A percentile compares a stretch with the other conserved stretches of the same genome.
Conservation (phyloP, 2,329 filamentous ascomycete species). For the Fusarium sulawesiense region DNA sequence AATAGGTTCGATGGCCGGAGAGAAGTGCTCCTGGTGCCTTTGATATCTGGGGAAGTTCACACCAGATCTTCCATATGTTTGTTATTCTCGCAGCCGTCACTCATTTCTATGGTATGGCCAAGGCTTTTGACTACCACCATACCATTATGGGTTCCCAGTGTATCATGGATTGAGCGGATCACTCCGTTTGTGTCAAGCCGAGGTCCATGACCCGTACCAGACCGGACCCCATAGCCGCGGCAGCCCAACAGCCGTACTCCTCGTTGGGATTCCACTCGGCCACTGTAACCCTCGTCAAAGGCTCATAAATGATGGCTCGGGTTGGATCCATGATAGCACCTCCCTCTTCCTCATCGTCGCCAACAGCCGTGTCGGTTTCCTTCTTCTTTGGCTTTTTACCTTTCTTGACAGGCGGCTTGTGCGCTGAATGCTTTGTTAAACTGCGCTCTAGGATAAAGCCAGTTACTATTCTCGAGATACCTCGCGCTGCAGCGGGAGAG, state of each 20-base stretch:
- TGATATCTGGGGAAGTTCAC: constrained; percentile 92
- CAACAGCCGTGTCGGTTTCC: constrained; percentile 49
- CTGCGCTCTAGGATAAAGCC: constrained; percentile 65
- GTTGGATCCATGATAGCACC: constrained; percentile 52
- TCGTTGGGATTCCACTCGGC: constrained; percentile 77
- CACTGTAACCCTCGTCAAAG: constrained; percentile 70
- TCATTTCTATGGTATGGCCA: constrained; percentile 83
- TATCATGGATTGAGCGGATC: constrained; percentile 35
- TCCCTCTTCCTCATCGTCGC: constrained; percentile 51
- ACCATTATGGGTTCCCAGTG: constrained; percentile 66
- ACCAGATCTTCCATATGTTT: constrained; percentile 95
- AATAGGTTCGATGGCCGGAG: constrained; percentile 82
- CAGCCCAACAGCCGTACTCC: constrained; percentile 74
- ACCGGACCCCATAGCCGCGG: constrained; percentile 73
- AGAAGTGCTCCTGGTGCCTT: constrained; percentile 80
- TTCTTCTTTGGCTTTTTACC: constrained; percentile 52
- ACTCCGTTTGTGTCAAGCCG: constrained; percentile 58
- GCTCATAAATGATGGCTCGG: constrained; percentile 67
- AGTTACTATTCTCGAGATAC: constrained; percentile 62
- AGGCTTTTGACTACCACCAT: constrained; percentile 89
- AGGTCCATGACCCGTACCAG: constrained; percentile 75
- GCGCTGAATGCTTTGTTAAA: constrained; percentile 57
- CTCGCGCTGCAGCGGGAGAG: constrained; percentile 52
- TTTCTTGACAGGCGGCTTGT: constrained; percentile 53
- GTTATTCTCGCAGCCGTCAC: constrained; percentile 84